Evolutionary conservation across 306 rosid genomes (phyloP), one percentile per base, ranked within the genome.

Genomic region (Delonix regia): DNA sequence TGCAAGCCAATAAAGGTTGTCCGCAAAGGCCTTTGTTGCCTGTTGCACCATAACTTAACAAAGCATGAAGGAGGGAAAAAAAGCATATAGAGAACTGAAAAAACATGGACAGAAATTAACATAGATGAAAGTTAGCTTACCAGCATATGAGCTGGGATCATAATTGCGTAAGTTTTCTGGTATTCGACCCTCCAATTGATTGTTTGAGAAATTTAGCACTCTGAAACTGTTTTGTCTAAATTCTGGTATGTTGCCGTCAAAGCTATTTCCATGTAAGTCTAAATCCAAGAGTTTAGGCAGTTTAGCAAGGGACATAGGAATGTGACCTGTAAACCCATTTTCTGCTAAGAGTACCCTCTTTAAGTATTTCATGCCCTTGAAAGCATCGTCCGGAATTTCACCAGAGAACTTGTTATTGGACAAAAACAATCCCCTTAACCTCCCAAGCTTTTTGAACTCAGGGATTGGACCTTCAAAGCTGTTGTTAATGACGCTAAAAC

Each of bases 21-120:
- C 92, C 97, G 75, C 98, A 94, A 18, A 94, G 48, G 14, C 65
- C 90, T 41, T 19, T 30, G 80, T 90, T 87, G 34, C 88, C 97
- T 91, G 85, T 65, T 74, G 15, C 55, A 49, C 64, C 39, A 60
- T 69, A 64, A 28, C 9, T 22, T 28, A 52, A n/a, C 18, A 19
- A 52, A 65, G 48, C 7, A 38, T 9, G 8, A 38, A n/a, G 2
- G 59, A 19, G 4, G 2, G 2, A 44, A 44, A 11, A 2, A 12
- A 44, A 2, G 12, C 0, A 44, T 12, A 44, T 11, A 9, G 7
- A 44, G 7, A 12, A 44, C 49, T 44, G 1, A 1, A 30, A 30
- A 30, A 30, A 30, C 33, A 1, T 30, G 33, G 33, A 30, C 4
- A 30, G 33, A 30, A 30, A 30, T 30, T 30, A 30, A 30, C 33